Percentiles rank a stretch among this genome's conserved stretches.
Conservation (phyloP, 495 filamentous ascomycete genomes). For the Aspergillus leporis region DNA sequence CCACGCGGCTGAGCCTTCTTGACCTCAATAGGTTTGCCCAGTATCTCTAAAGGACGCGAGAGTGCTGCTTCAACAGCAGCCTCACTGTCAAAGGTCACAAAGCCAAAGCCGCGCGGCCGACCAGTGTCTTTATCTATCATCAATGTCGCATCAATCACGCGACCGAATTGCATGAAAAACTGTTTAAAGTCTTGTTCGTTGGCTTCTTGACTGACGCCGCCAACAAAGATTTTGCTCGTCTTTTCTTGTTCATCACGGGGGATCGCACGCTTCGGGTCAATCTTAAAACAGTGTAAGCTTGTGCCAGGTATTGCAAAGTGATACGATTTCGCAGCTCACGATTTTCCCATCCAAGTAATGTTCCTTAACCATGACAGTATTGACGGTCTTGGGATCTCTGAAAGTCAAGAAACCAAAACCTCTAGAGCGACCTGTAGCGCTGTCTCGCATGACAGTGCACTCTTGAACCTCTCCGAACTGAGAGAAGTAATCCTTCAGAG, state of each 20-base stretch:
- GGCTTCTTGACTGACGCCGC: constrained; percentile 94
- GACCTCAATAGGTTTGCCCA: constrained; percentile 94
- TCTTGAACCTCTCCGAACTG: constrained; percentile 96
- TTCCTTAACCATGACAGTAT: constrained; percentile 99
- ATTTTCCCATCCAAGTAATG: constrained; percentile 98
- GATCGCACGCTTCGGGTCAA: constrained; percentile 97
- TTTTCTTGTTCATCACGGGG: constrained; percentile 97
- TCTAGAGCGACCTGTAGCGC: constrained; percentile 86
- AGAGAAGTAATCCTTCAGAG: constrained; percentile 96
- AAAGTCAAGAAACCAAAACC: constrained; percentile 98
- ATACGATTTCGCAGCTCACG: constrained; percentile 56
- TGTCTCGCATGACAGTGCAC: constrained; percentile 98
- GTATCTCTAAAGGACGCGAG: constrained; percentile 78
- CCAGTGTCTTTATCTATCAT: constrained; percentile 99
- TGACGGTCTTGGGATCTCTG: constrained; percentile 94
- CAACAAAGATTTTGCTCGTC: constrained; percentile 97
- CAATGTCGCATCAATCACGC: constrained; percentile 93
- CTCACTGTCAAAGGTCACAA: constrained; percentile 97
- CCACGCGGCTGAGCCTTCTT: constrained; percentile 97
- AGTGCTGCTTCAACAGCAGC: constrained; percentile 91
- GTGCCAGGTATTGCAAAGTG: constrained; percentile 8
- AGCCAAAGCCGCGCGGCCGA: constrained; percentile 94
- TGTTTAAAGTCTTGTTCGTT: constrained; percentile 93
- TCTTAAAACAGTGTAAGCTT: constrained; percentile 55
- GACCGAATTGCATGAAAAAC: constrained; percentile 94